Conservation (phyloP, 176 grass and related monocot species). For the Pontederia paniculata region DNA sequence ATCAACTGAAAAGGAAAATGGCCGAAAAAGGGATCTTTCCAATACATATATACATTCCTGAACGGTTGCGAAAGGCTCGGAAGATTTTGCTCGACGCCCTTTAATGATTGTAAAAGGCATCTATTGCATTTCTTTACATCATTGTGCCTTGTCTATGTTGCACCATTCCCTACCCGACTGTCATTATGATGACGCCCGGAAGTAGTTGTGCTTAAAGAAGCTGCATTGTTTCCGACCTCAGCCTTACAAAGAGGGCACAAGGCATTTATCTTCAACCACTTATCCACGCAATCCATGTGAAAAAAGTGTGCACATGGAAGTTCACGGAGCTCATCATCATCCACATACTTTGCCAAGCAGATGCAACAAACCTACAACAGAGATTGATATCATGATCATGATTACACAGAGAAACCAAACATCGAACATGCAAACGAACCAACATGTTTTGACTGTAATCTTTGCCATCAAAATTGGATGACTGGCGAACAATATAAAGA, state of each 20-base stretch:
- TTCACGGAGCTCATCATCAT: conserved; percentile 74
- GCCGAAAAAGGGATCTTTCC: no score
- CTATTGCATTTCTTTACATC: no score
- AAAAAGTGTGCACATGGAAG: conserved; percentile 77
- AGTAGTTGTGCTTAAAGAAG: background rate
- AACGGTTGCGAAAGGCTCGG: no score
- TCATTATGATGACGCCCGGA: background rate
- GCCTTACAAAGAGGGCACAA: conserved; percentile 85
- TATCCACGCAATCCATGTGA: conserved; percentile 87
- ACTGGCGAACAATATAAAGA: conserved; percentile 3
- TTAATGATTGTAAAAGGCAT: no score
- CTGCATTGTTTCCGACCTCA: conserved; percentile 31
- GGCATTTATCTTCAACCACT: conserved; percentile 94
- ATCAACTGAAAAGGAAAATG: no score
- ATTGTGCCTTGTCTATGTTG: background rate
- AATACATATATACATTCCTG: no score
- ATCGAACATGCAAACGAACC: background rate
- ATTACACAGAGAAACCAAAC: background rate
- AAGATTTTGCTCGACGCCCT: no score
- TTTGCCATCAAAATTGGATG: no score
- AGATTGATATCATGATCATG: background rate
- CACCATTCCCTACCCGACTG: background rate
- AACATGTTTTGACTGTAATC: no score
- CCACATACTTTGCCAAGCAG: conserved; percentile 65
- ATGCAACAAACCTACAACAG: conserved; percentile 76